Conservation (phyloP, 331 rosid species). For the Quercus tomentella region DNA sequence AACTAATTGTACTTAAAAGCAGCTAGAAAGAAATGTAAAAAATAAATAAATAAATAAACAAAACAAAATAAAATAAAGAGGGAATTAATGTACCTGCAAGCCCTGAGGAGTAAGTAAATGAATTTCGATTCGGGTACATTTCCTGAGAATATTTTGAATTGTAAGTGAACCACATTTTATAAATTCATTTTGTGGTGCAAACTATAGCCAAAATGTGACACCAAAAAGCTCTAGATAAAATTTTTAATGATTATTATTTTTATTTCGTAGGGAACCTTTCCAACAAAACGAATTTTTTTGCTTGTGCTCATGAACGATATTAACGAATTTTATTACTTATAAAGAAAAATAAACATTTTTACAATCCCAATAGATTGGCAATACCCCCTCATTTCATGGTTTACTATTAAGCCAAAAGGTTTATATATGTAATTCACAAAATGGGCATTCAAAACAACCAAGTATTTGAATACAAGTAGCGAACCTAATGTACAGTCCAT, state of each 20-base stretch:
- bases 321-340: background rate
- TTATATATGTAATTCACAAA: too few relatives aligned
- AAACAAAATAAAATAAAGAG: background rate
- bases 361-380: too few relatives aligned
- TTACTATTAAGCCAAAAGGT: too few relatives aligned
- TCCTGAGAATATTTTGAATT: constrained; percentile 40
- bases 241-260: too few relatives aligned
- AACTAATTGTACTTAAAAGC: background rate
- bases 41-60: background rate
- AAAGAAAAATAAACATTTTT: too few relatives aligned
- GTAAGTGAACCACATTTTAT: background rate
- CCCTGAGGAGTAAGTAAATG: constrained; percentile 89
- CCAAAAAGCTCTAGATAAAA: too few relatives aligned
- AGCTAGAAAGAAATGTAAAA: background rate
- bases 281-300: background rate
- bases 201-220: background rate
- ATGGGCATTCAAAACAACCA: too few relatives aligned
- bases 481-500: too few relatives aligned
- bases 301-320: too few relatives aligned
- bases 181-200: background rate
- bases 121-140: constrained; percentile 95
- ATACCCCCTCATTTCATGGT: too few relatives aligned
- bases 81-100: constrained; percentile 55
- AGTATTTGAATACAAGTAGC: too few relatives aligned
- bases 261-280: too few relatives aligned